These are phyloP conservation scores for Candida tunisiensis DNA, from an alignment of 1,139 yeast species.

Conservation along the genomic window DNA sequence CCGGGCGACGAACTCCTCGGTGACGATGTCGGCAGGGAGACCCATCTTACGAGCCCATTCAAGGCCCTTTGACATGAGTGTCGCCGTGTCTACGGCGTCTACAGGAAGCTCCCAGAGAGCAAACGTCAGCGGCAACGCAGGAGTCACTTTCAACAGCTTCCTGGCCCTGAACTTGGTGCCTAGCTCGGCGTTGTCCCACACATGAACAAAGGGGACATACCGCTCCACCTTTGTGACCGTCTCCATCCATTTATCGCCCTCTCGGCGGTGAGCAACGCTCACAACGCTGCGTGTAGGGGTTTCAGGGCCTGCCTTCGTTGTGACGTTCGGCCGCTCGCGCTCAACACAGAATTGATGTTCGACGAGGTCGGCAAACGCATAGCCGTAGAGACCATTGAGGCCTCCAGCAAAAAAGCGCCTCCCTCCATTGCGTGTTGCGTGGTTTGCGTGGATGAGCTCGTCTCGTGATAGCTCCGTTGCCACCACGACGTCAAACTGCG, in stretches of 20 bases:
- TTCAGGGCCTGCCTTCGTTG: conserved; percentile 32
- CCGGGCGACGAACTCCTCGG: conserved; percentile 9
- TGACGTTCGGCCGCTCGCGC: conserved; percentile 29
- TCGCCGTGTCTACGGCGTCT: conserved; percentile 14
- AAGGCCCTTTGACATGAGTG: too few relatives aligned
- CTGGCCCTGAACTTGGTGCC: conserved; percentile 26
- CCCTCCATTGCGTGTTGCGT: conserved; percentile 32
- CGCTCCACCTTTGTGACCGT: conserved; percentile 37
- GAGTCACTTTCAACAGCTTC: conserved; percentile 40
- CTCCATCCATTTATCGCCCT: conserved; percentile 28
- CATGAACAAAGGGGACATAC: conserved; percentile 26
- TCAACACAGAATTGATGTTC: conserved; percentile 36
- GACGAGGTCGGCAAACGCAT: conserved; percentile 62
- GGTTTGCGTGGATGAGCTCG: conserved; percentile 26
- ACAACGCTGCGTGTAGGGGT: conserved; percentile 35
- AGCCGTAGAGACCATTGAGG: conserved; percentile 71
- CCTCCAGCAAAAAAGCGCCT: conserved; percentile 58
- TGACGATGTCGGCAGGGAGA: conserved; percentile 22
- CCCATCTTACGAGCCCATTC: conserved; percentile 26
- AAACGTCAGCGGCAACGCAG: conserved; percentile 44
- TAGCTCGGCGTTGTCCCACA: conserved; percentile 21
- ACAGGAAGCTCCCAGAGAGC: conserved; percentile 27
- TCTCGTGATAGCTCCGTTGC: conserved; percentile 45
- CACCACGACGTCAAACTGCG: conserved; percentile 53
- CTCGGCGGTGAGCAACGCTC: conserved; percentile 26